Evolutionary conservation across 1,284 basidiomycete species (phyloP).

Genomic region (Ceratobasidium papillatum): DNA sequence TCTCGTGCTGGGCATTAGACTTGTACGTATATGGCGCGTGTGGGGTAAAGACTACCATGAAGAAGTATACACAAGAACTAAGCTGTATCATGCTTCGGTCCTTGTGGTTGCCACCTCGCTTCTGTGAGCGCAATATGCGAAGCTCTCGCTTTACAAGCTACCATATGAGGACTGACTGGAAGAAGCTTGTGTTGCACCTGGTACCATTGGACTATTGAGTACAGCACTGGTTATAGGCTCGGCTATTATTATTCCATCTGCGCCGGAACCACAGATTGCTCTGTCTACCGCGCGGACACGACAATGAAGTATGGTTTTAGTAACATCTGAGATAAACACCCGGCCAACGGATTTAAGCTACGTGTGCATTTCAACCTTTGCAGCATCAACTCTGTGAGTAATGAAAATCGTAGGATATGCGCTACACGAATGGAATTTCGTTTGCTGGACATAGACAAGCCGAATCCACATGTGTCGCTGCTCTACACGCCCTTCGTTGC

Average conservation of each 20-base stretch:
- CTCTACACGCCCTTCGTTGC: too few species aligned
- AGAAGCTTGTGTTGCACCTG: slow-evolving; percentile 6
- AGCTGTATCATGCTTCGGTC: slow-evolving; percentile 27
- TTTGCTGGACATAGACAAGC: too few species aligned
- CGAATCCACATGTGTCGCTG: too few species aligned
- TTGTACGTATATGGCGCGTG: background rate
- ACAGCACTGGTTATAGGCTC: background rate
- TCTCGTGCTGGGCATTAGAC: slow-evolving; percentile 33
- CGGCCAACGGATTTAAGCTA: background rate
- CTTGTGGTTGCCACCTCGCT: slow-evolving; percentile 25
- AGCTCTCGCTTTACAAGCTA: slow-evolving; percentile 23
- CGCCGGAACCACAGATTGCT: background rate
- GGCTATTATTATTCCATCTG: slow-evolving; percentile 2
- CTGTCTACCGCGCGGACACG: slow-evolving; percentile 4
- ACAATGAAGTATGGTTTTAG: background rate
- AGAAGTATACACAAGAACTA: slow-evolving; percentile 15
- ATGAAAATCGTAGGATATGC: background rate
- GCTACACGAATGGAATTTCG: too few species aligned
- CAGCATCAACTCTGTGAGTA: background rate
- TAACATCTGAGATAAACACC: slow-evolving; percentile 1
- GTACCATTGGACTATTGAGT: background rate
- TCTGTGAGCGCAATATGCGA: background rate
- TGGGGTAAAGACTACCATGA: background rate
- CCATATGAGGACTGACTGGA: slow-evolving; percentile 27
- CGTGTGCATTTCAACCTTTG: background rate